Conservation (phyloP, 805 yeast species). For the Zygotorulaspora florentina region DNA sequence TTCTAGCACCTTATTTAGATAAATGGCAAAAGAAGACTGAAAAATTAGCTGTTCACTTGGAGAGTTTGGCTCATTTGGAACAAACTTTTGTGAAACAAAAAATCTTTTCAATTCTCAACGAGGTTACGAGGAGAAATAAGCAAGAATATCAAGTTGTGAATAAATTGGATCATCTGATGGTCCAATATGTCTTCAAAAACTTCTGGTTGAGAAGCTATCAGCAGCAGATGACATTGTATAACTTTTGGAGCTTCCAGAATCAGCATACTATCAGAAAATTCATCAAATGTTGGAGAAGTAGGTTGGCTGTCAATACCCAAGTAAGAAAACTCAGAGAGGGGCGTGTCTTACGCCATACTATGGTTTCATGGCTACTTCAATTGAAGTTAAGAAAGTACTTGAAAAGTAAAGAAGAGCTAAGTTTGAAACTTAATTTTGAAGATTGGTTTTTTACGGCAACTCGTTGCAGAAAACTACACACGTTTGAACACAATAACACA, state of each 20-base stretch:
- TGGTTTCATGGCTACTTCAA: slow-evolving; percentile 6
- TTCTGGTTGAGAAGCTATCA: slow-evolving; percentile 24
- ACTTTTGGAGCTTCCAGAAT: slow-evolving; percentile 8
- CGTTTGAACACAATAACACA: neutral
- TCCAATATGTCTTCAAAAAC: slow-evolving; percentile 12
- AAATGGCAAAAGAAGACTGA: slow-evolving; percentile 4
- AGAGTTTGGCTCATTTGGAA: slow-evolving; percentile 7
- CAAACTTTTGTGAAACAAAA: slow-evolving; percentile 10
- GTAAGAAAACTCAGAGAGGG: slow-evolving; percentile 5
- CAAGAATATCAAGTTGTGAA: slow-evolving; percentile 11
- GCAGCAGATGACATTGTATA: slow-evolving; percentile 15
- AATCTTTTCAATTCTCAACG: slow-evolving; percentile 8
- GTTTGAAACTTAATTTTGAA: neutral
- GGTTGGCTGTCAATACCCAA: slow-evolving; percentile 5
- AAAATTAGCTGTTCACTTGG: neutral
- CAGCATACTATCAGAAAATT: slow-evolving; percentile 5
- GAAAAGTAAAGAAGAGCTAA: neutral
- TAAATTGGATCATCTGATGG: slow-evolving; percentile 8
- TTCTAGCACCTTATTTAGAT: slow-evolving; percentile 5
- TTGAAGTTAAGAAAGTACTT: neutral
- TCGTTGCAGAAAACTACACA: neutral
- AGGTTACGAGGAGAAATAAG: slow-evolving; percentile 7
- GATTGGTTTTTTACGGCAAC: slow-evolving; percentile 3
- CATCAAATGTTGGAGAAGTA: slow-evolving; percentile 11
- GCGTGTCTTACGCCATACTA: neutral